Evolutionary conservation across 2,329 filamentous ascomycete species (phyloP).

Genomic region (Zalaria obscura): DNA sequence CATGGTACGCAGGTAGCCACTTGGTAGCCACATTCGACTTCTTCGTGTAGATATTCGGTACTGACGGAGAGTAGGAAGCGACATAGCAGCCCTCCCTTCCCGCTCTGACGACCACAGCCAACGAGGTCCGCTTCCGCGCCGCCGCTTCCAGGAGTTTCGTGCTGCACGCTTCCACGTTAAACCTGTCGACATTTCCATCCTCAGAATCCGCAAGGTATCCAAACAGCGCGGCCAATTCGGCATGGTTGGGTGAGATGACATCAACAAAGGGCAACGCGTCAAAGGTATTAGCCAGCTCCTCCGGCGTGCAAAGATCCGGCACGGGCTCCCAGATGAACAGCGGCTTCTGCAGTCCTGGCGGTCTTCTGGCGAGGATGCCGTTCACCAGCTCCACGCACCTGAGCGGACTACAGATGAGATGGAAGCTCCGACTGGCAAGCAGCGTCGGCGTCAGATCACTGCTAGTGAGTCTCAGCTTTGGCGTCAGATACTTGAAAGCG

Average conservation of each 20-base stretch:
- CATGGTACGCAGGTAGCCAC: slow-evolving; percentile 71
- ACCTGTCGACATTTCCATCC: slow-evolving; percentile 20
- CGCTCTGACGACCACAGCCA: slow-evolving; percentile 54
- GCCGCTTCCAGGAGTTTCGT: slow-evolving; percentile 12
- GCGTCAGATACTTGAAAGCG: slow-evolving; percentile 73
- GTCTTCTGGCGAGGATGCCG: slow-evolving; percentile 47
- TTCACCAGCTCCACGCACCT: slow-evolving; percentile 65
- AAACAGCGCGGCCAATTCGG: slow-evolving; percentile 80
- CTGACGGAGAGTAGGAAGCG: slow-evolving; percentile 6
- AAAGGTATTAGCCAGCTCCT: slow-evolving; percentile 40
- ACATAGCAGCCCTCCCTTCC: slow-evolving; percentile 58
- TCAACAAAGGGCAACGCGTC: slow-evolving; percentile 40
- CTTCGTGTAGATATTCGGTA: not conserved
- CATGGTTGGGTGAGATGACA: slow-evolving; percentile 66
- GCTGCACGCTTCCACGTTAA: slow-evolving; percentile 25
- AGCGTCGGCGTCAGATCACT: slow-evolving; percentile 52
- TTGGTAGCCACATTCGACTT: slow-evolving; percentile 25
- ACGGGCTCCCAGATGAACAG: slow-evolving; percentile 92
- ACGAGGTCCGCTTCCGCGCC: slow-evolving; percentile 18
- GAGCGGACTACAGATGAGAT: slow-evolving; percentile 69
- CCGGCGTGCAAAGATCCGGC: slow-evolving; percentile 69
- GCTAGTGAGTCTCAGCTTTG: slow-evolving; percentile 68
- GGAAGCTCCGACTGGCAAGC: slow-evolving; percentile 63
- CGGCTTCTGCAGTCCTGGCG: slow-evolving; percentile 32
- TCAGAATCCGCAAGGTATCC: slow-evolving; percentile 31